A percentile compares a stretch with the other conserved stretches of the same genome.
These are phyloP conservation scores for Rhizopogon vinicolor DNA, from an alignment of 768 basidiomycete species.

Conservation along the genomic window DNA sequence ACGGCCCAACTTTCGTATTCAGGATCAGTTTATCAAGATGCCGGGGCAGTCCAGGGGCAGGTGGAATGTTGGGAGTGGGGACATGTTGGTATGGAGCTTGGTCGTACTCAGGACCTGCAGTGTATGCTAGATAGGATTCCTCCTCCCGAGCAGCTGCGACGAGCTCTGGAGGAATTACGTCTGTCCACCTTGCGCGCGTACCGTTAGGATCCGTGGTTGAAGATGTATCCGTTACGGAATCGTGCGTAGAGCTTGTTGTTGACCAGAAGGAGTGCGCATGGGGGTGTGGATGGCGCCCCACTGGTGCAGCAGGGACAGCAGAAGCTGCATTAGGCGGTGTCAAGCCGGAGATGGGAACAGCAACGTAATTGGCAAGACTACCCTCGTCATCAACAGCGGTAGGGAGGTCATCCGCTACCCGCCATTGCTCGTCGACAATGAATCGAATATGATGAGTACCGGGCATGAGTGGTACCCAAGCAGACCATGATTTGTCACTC, in stretches of 20 bases:
- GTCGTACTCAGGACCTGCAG: conserved; percentile 27
- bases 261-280: conserved; percentile 42
- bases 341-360: conserved; percentile 32
- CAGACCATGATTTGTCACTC: conserved; percentile 31
- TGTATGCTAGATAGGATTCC: conserved; percentile 60
- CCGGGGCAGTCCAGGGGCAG: conserved; percentile 82
- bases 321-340: conserved; percentile 29
- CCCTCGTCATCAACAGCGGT: conserved; percentile 94
- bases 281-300: conserved; percentile 19
- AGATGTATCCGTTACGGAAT: conserved; percentile 21
- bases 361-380: conserved; percentile 90
- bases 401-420: conserved; percentile 72
- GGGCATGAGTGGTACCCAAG: conserved; percentile 58
- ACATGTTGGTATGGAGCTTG: conserved; percentile 35
- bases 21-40: conserved; percentile 94
- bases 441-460: conserved; percentile 95
- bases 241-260: conserved; percentile 29
- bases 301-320: conserved; percentile 29
- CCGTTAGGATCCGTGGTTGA: conserved; percentile 26
- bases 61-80: conserved; percentile 77
- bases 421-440: conserved; percentile 88
- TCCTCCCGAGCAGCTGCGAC: conserved; percentile 79
- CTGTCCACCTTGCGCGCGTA: conserved; percentile 58
- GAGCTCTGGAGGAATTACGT: conserved; percentile 72
- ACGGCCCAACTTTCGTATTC: conserved; percentile 43